Percentiles rank a stretch among this genome's conserved stretches.
Conservation (phyloP, 441 rosid genomes). For the Viola pubescens region DNA sequence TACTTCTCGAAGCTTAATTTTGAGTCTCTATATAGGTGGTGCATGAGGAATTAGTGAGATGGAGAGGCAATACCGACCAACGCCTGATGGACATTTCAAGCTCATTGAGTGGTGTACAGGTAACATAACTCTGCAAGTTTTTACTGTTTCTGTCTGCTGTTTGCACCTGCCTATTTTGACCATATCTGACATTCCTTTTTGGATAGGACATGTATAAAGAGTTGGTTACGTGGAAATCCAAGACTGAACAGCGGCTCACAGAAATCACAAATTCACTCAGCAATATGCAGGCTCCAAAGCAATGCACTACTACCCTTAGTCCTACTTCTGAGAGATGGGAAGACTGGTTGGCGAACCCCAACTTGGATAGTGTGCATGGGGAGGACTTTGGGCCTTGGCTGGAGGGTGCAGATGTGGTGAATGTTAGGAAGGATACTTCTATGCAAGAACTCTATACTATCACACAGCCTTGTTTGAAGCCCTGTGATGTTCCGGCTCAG, state of each 20-base stretch:
- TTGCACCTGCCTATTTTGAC: constrained; percentile 3
- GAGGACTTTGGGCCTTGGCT: constrained; percentile 56
- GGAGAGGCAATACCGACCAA: constrained; percentile 61
- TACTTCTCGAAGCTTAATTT: constrained; percentile 15
- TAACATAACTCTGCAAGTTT: constrained; percentile 12
- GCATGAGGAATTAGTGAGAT: constrained; percentile 45
- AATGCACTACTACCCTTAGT: constrained; percentile 38
- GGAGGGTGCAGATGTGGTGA: constrained; percentile 35
- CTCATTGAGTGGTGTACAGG: constrained; percentile 72
- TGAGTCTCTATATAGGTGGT: constrained; percentile 33
- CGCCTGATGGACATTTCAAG: constrained; percentile 46
- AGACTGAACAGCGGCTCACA: constrained; percentile 51
- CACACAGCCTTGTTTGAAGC: constrained; percentile 33
- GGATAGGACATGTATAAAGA: constrained; percentile 55
- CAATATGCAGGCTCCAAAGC: constrained; percentile 48
- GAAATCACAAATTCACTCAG: constrained; percentile 57
- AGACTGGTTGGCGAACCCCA: constrained; percentile 61
- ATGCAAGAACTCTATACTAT: constrained; percentile 31
- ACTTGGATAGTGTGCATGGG: constrained; percentile 51
- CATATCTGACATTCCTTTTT: constrained; percentile 10
- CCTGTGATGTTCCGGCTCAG: constrained; percentile 31
- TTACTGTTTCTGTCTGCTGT: background rate
- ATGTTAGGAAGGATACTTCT: constrained; percentile 30
- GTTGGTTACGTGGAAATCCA: constrained; percentile 51
- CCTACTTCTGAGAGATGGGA: constrained; percentile 72